A percentile compares a stretch with the other conserved stretches of the same genome.
Conservation (phyloP, 140 eudicot genomes). For the Ambrosia hybrid region DNA sequence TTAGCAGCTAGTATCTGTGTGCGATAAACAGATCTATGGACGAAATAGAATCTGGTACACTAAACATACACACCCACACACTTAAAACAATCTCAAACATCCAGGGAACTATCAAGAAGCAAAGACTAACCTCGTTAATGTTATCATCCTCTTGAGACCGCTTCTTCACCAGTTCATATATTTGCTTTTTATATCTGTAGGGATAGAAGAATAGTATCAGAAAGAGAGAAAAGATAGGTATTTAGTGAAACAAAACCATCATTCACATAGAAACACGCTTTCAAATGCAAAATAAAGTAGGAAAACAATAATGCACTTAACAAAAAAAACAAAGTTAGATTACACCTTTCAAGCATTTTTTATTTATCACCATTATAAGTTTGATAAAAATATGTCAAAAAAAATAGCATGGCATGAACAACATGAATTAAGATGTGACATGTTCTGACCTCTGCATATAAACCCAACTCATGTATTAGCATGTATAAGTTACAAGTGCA, state of each 20-base stretch:
- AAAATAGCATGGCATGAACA: background rate
- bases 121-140: constrained; percentile 57
- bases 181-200: constrained; percentile 83
- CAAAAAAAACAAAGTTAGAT: too few relatives aligned
- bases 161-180: constrained; percentile 79
- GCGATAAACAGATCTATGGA: too few relatives aligned
- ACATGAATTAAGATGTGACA: background rate
- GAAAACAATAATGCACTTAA: too few relatives aligned
- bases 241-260: constrained; percentile 9
- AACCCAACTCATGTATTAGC: background rate
- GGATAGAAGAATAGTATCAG: constrained; percentile 19
- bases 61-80: too few relatives aligned
- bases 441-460: background rate
- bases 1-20: background rate
- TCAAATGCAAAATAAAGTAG: background rate
- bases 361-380: background rate
- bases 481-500: constrained; percentile 9
- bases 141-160: constrained; percentile 74
- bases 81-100: constrained; percentile 7
- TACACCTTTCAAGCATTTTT: too few relatives aligned
- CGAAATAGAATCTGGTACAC: too few relatives aligned
- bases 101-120: constrained; percentile 11
- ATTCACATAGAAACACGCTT: background rate
- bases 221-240: constrained; percentile 12
- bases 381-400: background rate